Base-by-base conservation (phyloP, 495 filamentous ascomycete species). In the Aspergillus saccharolyticus region DNA sequence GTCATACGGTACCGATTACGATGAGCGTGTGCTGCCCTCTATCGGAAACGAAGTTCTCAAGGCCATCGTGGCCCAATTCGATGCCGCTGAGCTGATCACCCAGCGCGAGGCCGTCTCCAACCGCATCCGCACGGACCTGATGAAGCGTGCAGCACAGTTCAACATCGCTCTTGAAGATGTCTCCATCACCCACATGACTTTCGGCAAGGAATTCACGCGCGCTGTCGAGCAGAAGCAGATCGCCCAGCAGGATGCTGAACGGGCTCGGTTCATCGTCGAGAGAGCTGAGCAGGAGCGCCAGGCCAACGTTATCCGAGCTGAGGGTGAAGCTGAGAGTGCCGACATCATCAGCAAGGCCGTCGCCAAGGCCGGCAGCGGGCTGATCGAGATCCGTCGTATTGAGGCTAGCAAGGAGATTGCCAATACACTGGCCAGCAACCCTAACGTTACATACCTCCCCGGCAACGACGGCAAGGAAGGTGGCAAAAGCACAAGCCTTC, bases 31-130 rank as follows among this genome's bases (percentile, higher is more conserved):
- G 45, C 91, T 99, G 67, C 94, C 94, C 53, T 99, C 94, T 67
- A 97, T 99, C 82, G 94, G 94, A 69, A 99, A 99, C 82, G 94
- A 99, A 88, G 94, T 99, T 64, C 90, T 99, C 70, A 99, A 99
- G 78, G 82, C 94, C 61, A 97, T 97, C 75, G 94, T 99, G 52
- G 94, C 94, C 63, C 94, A 97, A 71, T 99, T 97, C 80, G 94
- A 99, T 75, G 94, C 94, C 64, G 94, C 94, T 54, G 94, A 99
- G 75, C 89, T 99, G 55, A 99, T 99, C 85, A 99, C 94, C 51
- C 94, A 99, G 74, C 90, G 94, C 63, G 94, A 99, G 79, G 85
- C 90, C 61, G 95, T 99, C 66, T 90, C 85, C 63, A 87, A 96
- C 79, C 89, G 91, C 62, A 99, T 99, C 83, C 91, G 90, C 50